Evolutionary conservation across 352 stramenopile genomes (phyloP).

Genomic region (Globisporangium middletonii): DNA sequence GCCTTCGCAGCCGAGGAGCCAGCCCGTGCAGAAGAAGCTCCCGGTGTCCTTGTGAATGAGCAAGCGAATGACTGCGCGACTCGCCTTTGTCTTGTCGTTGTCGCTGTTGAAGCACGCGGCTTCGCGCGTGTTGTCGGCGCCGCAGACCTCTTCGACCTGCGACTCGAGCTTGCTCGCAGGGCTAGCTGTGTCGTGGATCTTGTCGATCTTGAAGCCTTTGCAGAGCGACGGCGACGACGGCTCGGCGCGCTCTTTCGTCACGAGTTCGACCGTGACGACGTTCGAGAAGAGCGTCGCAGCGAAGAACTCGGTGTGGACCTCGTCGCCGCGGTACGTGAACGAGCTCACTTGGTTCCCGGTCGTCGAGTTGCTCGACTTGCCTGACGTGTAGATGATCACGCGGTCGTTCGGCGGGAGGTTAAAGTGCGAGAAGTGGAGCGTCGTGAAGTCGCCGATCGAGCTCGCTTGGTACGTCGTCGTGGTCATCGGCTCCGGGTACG

Average conservation of each 20-base stretch:
- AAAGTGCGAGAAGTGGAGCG: constrained; percentile 61
- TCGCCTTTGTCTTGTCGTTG: constrained; percentile 14
- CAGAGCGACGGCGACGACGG: constrained; percentile 22
- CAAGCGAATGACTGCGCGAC: constrained; percentile 42
- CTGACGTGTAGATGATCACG: constrained; percentile 31
- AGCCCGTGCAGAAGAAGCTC: constrained; percentile 69
- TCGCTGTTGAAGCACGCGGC: constrained; percentile 40
- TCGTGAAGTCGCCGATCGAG: constrained; percentile 43
- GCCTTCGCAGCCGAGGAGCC: constrained; percentile 64
- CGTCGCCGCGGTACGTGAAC: constrained; percentile 31
- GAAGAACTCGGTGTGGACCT: constrained; percentile 26
- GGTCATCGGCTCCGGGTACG: constrained; percentile 22
- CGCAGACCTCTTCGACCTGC: constrained; percentile 45
- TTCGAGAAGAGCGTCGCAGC: constrained; percentile 28
- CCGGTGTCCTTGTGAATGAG: constrained; percentile 53
- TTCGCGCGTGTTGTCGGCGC: constrained; percentile 51
- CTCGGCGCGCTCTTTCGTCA: constrained; percentile 17
- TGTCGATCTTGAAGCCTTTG: constrained; percentile 45
- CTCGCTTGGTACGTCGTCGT: constrained; percentile 28
- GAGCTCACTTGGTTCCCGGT: constrained; percentile 20
- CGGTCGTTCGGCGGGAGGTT: constrained; percentile 55
- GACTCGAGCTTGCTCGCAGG: constrained; percentile 22
- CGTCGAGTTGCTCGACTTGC: constrained; percentile 8
- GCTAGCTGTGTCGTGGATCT: constrained; percentile 33
- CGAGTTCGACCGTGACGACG: constrained; percentile 46